These are phyloP conservation scores for Amaranthus tricolor DNA, from an alignment of 179 eudicot genomes.

Conservation along the genomic window DNA sequence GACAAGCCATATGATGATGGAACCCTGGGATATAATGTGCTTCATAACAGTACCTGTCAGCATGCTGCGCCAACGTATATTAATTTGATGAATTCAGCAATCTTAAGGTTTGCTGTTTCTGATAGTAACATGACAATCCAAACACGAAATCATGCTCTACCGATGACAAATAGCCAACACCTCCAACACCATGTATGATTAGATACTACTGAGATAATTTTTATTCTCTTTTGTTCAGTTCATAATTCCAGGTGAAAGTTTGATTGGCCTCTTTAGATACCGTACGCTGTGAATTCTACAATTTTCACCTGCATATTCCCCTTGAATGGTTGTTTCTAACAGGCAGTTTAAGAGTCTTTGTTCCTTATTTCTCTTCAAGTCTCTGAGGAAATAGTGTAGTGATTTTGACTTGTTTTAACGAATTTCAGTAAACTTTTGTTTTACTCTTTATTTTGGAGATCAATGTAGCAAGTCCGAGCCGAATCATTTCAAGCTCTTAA, in stretches of 20 bases:
- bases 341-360: not conserved
- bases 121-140: constrained; percentile 84
- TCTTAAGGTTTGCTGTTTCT: constrained; percentile 77
- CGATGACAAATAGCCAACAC: constrained; percentile 88
- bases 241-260: not conserved
- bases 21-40: constrained; percentile 79
- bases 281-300: not conserved
- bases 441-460: too few species aligned
- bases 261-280: not conserved
- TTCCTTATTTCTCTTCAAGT: not conserved
- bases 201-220: not conserved
- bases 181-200: constrained; percentile 83
- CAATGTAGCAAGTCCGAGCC: too few species aligned
- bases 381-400: not conserved
- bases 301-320: not conserved
- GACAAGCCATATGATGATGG: constrained; percentile 70
- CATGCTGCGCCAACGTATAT: constrained; percentile 95
- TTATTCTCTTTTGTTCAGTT: not conserved
- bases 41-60: constrained; percentile 98
- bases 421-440: too few species aligned
- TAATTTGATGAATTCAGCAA: constrained; percentile 86
- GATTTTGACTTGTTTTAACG: too few species aligned
- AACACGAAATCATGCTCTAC: constrained; percentile 94
- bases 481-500: too few species aligned
- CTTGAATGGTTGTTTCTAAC: constrained; percentile 2